Base-by-base conservation (phyloP, 1,284 basidiomycete genomes). In the Coriolopsis trogii region DNA sequence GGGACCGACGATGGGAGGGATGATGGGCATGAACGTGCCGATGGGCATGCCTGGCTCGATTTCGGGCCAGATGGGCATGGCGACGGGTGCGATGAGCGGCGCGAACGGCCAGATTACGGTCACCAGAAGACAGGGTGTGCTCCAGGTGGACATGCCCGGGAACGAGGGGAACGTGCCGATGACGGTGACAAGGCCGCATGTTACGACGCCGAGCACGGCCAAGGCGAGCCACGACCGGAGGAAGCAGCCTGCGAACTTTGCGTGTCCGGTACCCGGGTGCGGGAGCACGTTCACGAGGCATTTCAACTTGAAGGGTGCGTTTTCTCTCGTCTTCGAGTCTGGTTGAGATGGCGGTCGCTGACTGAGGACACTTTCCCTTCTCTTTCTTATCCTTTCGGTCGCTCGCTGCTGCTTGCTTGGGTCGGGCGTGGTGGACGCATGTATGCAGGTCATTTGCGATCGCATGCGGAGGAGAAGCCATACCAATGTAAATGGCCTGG, bases 401-500 rank as follows among this genome's bases (percentile, higher is more conserved):
- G 38, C 37, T 25, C n/a, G 44, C 38, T 26, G 26, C 20, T 30
- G 24, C 31, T 24, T 38, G 33, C 39, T 40, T 34, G 16, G 9
- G 18, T 49, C 28, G 10, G n/a, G 34, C 24, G 45, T 56, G 56
- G 43, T 38, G 40, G 18, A 15, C n/a, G n/a, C 55, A 41, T 46
- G 41, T 38, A 38, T n/a, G n/a, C 59, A 85, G 87, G 85, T 20
- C 91, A 93, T 63, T 77, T 92, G 62, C 85, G 88, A 30, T 89
- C 86, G n/a, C 90, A 93, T 60, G 88, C 86, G 43, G 87, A 90
- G 65, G 89, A 92, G 69, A 84, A 89, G 57, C 89, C 89, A 23
- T 93, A 88, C 75, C 80, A 84, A 63, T 93, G 90, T 73, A 86
- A 88, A 64, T 92, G 89, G 87, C 89, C 90, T 0, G 89, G 88